Percentiles rank a stretch among this genome's conserved stretches.
Evolutionary conservation across 208 protist genomes (phyloP).

Genomic region (Acanthamoeba polyphaga): DNA sequence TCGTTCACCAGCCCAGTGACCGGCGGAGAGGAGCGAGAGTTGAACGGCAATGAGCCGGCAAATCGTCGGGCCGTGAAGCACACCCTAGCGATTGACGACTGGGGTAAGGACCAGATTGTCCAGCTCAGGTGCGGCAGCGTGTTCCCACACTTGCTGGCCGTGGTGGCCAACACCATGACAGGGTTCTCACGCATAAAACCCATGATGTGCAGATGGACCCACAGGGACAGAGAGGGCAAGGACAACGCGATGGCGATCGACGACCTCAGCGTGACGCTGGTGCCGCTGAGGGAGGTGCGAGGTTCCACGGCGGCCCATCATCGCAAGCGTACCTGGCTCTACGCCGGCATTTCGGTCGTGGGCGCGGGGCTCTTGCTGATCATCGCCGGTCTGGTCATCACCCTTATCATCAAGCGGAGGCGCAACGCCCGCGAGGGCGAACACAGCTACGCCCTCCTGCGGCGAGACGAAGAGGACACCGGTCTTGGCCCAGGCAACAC

Average conservation of each 20-base stretch:
- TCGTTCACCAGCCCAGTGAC: neutral
- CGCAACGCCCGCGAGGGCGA: neutral
- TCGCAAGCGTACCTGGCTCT: neutral
- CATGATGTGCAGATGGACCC: neutral
- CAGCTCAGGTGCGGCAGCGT: neutral
- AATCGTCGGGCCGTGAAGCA: neutral
- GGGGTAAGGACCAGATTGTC: neutral
- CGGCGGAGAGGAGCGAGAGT: neutral
- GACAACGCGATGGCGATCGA: neutral
- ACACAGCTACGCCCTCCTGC: neutral
- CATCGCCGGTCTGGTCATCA: neutral
- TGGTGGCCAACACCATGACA: neutral
- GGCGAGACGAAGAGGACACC: neutral
- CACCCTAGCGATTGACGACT: neutral
- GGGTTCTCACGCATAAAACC: neutral
- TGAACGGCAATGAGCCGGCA: neutral
- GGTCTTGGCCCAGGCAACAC: neutral
- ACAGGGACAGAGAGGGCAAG: neutral
- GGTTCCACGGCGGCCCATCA: neutral
- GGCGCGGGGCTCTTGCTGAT: neutral
- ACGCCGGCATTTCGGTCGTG: neutral
- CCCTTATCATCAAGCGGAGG: neutral
- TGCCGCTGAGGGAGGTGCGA: neutral
- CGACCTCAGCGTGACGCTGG: neutral
- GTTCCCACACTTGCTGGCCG: neutral